Percentiles rank a stretch among this genome's conserved stretches.
phyloP scores from a whole-genome alignment of 2,329 filamentous ascomycete genomes.

The Alternaria infectoria region DNA sequence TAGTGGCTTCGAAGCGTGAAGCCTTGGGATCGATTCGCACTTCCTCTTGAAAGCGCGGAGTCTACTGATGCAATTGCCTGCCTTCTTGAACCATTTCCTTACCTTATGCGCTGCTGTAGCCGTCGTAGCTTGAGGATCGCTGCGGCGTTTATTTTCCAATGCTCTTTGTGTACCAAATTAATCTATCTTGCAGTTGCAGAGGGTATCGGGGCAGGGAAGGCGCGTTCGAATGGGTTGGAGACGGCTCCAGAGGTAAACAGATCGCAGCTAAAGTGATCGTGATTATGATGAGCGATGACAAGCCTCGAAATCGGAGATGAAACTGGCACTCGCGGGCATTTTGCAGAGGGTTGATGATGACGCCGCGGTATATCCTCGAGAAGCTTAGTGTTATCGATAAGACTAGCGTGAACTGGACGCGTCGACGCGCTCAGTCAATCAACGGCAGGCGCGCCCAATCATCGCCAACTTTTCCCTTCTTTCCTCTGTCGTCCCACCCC shows the following conservation, averaged over 20 bases:
- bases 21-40: background rate
- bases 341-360: background rate
- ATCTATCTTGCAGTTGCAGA: background rate
- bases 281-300: background rate
- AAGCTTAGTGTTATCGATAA: constrained; percentile 1
- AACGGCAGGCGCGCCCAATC: constrained; percentile 6
- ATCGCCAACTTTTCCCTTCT: background rate
- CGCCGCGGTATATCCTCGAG: background rate
- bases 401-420: constrained; percentile 5
- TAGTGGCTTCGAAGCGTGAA: background rate
- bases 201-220: background rate
- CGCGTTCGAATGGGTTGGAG: background rate
- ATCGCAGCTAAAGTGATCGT: background rate
- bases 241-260: background rate
- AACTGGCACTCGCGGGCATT: background rate
- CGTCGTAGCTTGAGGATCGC: background rate
- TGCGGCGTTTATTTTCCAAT: background rate
- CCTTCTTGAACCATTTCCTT: background rate
- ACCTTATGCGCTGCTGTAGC: background rate
- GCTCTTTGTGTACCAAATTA: background rate
- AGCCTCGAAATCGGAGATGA: background rate
- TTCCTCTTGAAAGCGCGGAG: background rate
- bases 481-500: background rate
- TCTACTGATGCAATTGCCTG: background rate
- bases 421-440: constrained; percentile 11